Conservation (phyloP, 176 grass and related monocot species). For the Musa schizocarpa region DNA sequence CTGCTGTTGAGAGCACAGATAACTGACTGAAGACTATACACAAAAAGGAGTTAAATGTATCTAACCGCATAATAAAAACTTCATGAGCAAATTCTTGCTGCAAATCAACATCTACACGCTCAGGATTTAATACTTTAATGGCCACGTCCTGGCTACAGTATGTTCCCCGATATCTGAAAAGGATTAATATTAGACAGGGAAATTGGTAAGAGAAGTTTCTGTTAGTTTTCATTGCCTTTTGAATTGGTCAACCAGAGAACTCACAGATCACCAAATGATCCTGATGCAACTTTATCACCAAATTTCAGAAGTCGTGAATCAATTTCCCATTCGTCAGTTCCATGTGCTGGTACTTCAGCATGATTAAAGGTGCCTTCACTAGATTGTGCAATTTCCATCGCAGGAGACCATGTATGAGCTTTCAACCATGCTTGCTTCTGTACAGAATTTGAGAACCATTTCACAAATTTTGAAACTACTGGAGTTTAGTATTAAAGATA, state of each 20-base stretch:
- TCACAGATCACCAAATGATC: conserved; percentile 84
- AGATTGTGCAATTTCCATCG: conserved; percentile 26
- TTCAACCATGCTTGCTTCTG: conserved; percentile 41
- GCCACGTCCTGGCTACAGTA: conserved; percentile 92
- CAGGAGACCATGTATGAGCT: conserved; percentile 40
- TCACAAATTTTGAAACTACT: conserved; percentile 4
- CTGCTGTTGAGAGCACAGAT: no score
- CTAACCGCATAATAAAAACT: conserved; percentile 85
- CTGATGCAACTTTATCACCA: conserved; percentile 63
- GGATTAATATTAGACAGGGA: conserved; percentile 28
- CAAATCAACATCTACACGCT: conserved; percentile 66
- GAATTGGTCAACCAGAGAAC: conserved; percentile 25
- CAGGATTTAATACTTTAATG: conserved; percentile 85
- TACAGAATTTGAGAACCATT: neutral
- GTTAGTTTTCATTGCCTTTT: neutral
- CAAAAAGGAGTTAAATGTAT: no score
- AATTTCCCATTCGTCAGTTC: conserved; percentile 83
- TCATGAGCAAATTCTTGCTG: conserved; percentile 82
- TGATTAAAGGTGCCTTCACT: conserved; percentile 34
- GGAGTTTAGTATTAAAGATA: conserved; percentile 6
- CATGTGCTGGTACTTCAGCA: conserved; percentile 58
- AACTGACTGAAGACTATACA: no score
- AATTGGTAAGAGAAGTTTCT: conserved; percentile 15
- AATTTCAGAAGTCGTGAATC: conserved; percentile 68
- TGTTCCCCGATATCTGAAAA: conserved; percentile 58